These are phyloP conservation scores for Scedosporium minutisporum DNA, from an alignment of 2,329 filamentous ascomycete species.

Conservation along the genomic window DNA sequence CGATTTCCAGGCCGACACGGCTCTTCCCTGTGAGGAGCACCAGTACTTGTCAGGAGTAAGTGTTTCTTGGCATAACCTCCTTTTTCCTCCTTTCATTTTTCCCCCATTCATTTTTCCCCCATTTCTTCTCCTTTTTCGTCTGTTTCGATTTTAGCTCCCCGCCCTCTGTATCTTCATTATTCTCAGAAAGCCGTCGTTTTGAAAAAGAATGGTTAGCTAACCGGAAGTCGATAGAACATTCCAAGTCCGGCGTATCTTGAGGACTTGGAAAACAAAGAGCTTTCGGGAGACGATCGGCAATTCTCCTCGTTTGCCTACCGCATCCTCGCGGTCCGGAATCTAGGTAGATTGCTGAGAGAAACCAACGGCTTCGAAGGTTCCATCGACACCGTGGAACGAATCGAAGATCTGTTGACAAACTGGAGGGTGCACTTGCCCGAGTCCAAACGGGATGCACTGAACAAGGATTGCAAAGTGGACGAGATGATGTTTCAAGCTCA, in stretches of 20 bases:
- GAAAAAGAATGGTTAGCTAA: conserved; percentile 3
- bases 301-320: conserved; percentile 84
- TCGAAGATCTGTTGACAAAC: conserved; percentile 51
- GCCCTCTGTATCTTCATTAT: not conserved
- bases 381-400: conserved; percentile 40
- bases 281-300: conserved; percentile 55
- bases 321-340: conserved; percentile 68
- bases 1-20: conserved; percentile 57
- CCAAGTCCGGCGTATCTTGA: conserved; percentile 53
- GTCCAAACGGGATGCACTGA: conserved; percentile 60
- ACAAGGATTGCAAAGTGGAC: conserved; percentile 62
- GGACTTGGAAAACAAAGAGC: conserved; percentile 69
- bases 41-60: conserved; percentile 54
- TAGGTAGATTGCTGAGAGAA: conserved; percentile 63
- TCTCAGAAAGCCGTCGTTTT: no score
- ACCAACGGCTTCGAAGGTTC: conserved; percentile 41
- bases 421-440: conserved; percentile 73
- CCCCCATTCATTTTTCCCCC: not conserved
- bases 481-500: conserved; percentile 89
- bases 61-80: not conserved
- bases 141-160: not conserved
- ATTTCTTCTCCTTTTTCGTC: conserved; percentile 8
- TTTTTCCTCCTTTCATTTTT: conserved; percentile 7
- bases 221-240: conserved; percentile 33
- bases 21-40: conserved; percentile 74